phyloP scores from a whole-genome alignment of 225 moss, liverwort and hornwort species.

The Antitrichia curtipendula region DNA sequence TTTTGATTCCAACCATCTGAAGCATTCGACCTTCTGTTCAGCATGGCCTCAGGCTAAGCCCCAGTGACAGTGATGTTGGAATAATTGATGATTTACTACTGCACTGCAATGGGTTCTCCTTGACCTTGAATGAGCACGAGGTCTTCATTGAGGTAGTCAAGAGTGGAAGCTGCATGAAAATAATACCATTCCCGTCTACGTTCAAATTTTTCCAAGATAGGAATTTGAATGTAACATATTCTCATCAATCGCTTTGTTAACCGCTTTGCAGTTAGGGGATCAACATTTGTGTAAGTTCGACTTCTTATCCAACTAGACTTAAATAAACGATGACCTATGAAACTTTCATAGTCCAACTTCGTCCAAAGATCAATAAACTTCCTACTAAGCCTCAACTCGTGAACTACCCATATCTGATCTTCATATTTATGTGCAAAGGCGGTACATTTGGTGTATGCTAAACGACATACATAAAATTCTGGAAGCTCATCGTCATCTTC shows the following conservation, averaged over 20 bases:
- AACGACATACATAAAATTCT: too few relatives aligned
- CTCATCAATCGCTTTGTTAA: too few relatives aligned
- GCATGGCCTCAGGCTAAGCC: background rate
- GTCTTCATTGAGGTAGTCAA: too few relatives aligned
- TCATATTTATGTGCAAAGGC: too few relatives aligned
- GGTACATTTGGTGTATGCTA: too few relatives aligned
- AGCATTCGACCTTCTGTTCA: background rate
- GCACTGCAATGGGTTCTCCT: background rate
- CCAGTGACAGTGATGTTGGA: background rate
- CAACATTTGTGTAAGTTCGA: background rate
- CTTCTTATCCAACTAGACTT: background rate
- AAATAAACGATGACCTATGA: background rate
- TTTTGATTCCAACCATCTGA: background rate
- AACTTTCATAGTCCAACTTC: too few relatives aligned
- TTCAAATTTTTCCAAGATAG: too few relatives aligned
- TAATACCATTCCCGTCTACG: too few relatives aligned
- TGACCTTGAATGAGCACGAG: too few relatives aligned
- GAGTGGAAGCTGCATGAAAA: too few relatives aligned
- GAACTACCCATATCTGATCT: too few relatives aligned
- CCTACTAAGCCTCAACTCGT: background rate
- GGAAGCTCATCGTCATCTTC: background rate
- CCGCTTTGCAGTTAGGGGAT: background rate
- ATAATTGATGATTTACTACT: background rate
- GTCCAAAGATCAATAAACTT: rapidly evolving
- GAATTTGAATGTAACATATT: too few relatives aligned